Conservation (phyloP, 169 alveolate genomes). For the Plasmodium cynomolgi region DNA sequence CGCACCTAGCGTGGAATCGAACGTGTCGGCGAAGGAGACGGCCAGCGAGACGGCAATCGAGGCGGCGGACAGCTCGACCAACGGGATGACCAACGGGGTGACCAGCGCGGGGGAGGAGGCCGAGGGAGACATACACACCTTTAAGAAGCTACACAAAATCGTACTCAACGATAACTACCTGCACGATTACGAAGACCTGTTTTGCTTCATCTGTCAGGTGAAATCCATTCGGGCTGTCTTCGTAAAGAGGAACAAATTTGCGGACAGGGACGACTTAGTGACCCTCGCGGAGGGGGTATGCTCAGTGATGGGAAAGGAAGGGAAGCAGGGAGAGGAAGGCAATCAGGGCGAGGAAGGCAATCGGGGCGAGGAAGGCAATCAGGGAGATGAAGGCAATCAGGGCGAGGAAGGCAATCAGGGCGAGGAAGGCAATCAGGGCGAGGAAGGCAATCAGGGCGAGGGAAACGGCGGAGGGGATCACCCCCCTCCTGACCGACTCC, state of each 20-base stretch:
- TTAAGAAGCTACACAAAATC: constrained; percentile 31
- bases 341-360: neutral
- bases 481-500: neutral
- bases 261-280: constrained; percentile 29
- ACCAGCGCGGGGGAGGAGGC: neutral
- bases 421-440: too few relatives aligned
- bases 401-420: too few relatives aligned
- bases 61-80: neutral
- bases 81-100: neutral
- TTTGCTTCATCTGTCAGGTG: constrained; percentile 17
- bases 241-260: constrained; percentile 46
- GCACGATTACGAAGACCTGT: constrained; percentile 58
- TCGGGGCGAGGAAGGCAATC: too few relatives aligned
- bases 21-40: neutral
- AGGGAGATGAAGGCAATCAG: too few relatives aligned
- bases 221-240: constrained; percentile 30
- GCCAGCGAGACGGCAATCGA: neutral
- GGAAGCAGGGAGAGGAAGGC: neutral
- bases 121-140: neutral
- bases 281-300: constrained; percentile 28
- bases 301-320: neutral
- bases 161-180: constrained; percentile 68
- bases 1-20: neutral
- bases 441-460: neutral
- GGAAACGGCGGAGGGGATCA: neutral